These are phyloP conservation scores for Venturia nashicola DNA, from an alignment of 2,329 filamentous ascomycete genomes.

Conservation along the genomic window DNA sequence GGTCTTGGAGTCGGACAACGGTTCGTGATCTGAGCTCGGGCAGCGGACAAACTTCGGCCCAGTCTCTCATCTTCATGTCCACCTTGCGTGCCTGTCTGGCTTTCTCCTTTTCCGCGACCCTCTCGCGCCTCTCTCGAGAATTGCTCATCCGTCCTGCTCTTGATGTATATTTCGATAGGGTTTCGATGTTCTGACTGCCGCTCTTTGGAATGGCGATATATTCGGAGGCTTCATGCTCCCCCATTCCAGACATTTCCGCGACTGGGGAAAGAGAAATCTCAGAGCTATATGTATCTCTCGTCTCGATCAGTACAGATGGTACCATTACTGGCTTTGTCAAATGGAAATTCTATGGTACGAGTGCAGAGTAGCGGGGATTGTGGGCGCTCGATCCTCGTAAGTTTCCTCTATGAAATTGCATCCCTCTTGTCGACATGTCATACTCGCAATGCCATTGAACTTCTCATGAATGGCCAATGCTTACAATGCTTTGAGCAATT, in stretches of 20 bases:
- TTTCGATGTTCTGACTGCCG: conserved; percentile 15
- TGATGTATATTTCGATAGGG: conserved; percentile 14
- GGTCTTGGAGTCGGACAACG: too few relatives aligned
- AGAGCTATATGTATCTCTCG: too few relatives aligned
- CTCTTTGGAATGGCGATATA: conserved; percentile 21
- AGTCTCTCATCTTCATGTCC: too few relatives aligned
- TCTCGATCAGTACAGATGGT: too few relatives aligned
- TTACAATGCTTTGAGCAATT: not conserved
- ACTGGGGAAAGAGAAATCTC: conserved; percentile 14
- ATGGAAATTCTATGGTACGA: conserved; percentile 9
- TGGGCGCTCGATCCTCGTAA: not conserved
- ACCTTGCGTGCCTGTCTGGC: too few relatives aligned
- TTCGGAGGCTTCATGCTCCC: conserved; percentile 20
- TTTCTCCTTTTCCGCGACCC: too few relatives aligned
- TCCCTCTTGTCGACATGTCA: too few relatives aligned
- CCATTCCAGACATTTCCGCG: conserved; percentile 14
- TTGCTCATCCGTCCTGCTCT: conserved; percentile 16
- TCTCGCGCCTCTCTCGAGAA: too few relatives aligned
- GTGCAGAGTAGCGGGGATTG: not conserved
- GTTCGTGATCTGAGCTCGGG: too few relatives aligned
- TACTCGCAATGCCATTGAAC: not conserved
- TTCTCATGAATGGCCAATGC: not conserved
- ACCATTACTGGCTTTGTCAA: conserved; percentile 13
- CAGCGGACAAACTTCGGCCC: too few relatives aligned
- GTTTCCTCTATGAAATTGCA: not conserved